Conservation (phyloP, 495 filamentous ascomycete genomes). For the Pyronema domesticum region DNA sequence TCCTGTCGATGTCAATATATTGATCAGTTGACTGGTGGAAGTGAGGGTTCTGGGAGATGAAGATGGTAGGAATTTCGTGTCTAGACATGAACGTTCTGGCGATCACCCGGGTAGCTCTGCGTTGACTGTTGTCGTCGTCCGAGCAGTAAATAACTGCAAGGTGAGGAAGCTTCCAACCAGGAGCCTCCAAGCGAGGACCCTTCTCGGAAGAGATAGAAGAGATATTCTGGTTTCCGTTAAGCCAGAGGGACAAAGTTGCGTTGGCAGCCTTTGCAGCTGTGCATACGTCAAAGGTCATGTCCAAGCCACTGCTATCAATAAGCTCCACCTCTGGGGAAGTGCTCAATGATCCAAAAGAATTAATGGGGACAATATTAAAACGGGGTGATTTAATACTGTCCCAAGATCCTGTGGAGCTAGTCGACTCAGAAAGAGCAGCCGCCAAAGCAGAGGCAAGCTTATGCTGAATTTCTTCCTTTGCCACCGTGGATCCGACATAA, state of each 20-base stretch:
- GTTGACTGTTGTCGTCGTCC: conserved; percentile 32
- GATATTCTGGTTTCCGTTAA: conserved; percentile 39
- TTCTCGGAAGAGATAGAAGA: conserved; percentile 28
- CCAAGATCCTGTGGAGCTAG: conserved; percentile 31
- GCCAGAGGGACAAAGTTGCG: conserved; percentile 35
- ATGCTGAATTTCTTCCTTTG: conserved; percentile 51
- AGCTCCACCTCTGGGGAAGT: conserved; percentile 51
- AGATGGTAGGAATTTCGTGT: conserved; percentile 46
- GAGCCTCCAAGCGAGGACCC: conserved; percentile 32
- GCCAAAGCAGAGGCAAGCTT: conserved; percentile 50
- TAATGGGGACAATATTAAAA: conserved; percentile 58
- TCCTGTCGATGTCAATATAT: conserved; percentile 32
- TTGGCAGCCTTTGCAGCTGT: conserved; percentile 33
- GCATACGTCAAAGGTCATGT: conserved; percentile 60
- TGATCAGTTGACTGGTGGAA: conserved; percentile 31
- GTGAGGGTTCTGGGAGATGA: conserved; percentile 44
- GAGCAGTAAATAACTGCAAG: conserved; percentile 52
- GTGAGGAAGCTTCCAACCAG: conserved; percentile 50
- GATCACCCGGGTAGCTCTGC: conserved; percentile 32
- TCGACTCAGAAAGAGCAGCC: conserved; percentile 32
- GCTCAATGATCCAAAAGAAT: conserved; percentile 47
- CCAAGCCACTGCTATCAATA: conserved; percentile 46
- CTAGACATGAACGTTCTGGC: conserved; percentile 46
- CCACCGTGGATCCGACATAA: conserved; percentile 45
- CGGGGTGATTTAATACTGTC: conserved; percentile 32